phyloP scores from a whole-genome alignment of 441 rosid genomes.

The Metrosideros polymorpha region DNA sequence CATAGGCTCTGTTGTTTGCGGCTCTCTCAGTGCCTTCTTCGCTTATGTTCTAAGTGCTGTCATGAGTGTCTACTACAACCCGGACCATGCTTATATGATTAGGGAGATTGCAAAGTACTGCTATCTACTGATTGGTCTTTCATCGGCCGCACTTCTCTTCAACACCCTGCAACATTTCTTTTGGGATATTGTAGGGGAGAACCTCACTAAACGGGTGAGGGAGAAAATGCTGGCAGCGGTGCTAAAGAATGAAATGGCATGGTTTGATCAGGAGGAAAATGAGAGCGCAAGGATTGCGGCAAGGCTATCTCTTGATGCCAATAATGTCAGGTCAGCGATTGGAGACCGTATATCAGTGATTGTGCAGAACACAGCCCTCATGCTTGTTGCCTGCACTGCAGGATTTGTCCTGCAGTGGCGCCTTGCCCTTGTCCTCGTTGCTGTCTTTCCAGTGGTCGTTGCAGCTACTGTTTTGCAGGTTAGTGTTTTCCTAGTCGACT shows the following conservation, averaged over 20 bases:
- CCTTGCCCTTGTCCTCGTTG: slow-evolving; percentile 88
- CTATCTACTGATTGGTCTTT: slow-evolving; percentile 82
- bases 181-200: slow-evolving; percentile 98
- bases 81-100: slow-evolving; percentile 72
- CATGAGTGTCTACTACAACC: slow-evolving; percentile 77
- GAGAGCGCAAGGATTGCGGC: slow-evolving; percentile 94
- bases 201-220: slow-evolving; percentile 92
- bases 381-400: slow-evolving; percentile 95
- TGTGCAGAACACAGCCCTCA: slow-evolving; percentile 85
- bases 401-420: slow-evolving; percentile 99
- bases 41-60: slow-evolving; percentile 95
- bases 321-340: slow-evolving; percentile 92
- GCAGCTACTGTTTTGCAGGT: slow-evolving; percentile 98
- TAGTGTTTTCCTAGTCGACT: slow-evolving; percentile 7
- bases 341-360: slow-evolving; percentile 93
- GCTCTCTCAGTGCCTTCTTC: slow-evolving; percentile 94
- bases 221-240: slow-evolving; percentile 90
- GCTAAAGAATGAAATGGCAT: slow-evolving; percentile 95
- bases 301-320: slow-evolving; percentile 91
- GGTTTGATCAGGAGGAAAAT: slow-evolving; percentile 98
- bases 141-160: slow-evolving; percentile 83
- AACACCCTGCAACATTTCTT: slow-evolving; percentile 91
- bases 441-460: slow-evolving; percentile 92
- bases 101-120: slow-evolving; percentile 82
- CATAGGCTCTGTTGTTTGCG: slow-evolving; percentile 82